Percentiles rank a stretch among this genome's conserved stretches.
These are phyloP conservation scores for Oehlia diaphana DNA, from an alignment of 192 early-diverging fungal genomes.

Conservation along the genomic window DNA sequence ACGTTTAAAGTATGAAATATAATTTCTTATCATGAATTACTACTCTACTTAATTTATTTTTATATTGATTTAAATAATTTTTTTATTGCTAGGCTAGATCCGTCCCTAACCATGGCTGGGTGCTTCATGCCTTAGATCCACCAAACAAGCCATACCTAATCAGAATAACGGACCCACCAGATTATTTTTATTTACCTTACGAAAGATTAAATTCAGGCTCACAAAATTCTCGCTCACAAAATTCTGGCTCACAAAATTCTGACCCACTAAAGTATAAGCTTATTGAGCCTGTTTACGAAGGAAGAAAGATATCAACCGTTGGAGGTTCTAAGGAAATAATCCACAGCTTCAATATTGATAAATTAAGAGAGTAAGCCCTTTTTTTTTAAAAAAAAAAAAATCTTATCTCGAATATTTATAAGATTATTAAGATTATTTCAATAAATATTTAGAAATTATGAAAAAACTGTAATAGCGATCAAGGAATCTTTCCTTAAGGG, in stretches of 20 bases:
- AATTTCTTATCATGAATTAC: not conserved
- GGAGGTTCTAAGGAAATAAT: not conserved
- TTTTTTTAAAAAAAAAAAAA: not conserved
- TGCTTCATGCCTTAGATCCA: constrained; percentile 7
- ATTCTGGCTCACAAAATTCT: no score
- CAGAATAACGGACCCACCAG: not conserved
- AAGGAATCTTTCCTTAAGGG: constrained; percentile 24
- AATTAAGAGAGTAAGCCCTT: not conserved
- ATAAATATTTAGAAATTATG: not conserved
- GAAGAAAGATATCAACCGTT: not conserved
- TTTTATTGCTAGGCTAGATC: no score
- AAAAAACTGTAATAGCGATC: constrained; percentile 2
- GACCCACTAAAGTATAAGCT: not conserved
- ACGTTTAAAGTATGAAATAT: not conserved
- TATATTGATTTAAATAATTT: not conserved
- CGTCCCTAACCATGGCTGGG: not conserved
- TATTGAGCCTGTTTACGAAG: constrained; percentile 10
- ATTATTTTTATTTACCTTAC: not conserved
- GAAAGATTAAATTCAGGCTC: not conserved
- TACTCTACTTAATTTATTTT: no score
- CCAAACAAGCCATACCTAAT: not conserved
- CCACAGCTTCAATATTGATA: not conserved
- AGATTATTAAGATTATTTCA: not conserved
- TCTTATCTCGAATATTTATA: not conserved
- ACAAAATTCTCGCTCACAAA: fast-evolving